Conservation (phyloP, 441 rosid genomes). For the Hura crepitans region DNA sequence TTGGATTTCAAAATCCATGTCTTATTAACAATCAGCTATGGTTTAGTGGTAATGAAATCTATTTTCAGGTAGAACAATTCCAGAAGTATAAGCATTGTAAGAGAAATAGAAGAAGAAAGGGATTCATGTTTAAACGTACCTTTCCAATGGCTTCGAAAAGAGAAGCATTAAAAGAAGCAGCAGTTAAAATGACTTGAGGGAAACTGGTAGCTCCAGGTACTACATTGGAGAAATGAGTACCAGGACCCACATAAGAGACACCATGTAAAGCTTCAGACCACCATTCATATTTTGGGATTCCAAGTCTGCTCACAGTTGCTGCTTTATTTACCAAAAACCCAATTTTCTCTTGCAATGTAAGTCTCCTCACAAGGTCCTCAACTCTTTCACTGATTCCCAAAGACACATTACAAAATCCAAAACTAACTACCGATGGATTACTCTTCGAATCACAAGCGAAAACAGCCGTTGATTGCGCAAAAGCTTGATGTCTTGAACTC, state of each 20-base stretch:
- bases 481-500: neutral
- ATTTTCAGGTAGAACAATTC: neutral
- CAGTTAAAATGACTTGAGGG: conserved; percentile 87
- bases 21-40: too few species aligned
- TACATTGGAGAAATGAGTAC: conserved; percentile 46
- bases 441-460: conserved; percentile 65
- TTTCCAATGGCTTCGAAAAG: conserved; percentile 81
- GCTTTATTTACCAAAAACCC: conserved; percentile 46
- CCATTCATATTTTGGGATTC: conserved; percentile 82
- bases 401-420: conserved; percentile 53
- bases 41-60: neutral
- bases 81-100: neutral
- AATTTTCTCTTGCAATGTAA: conserved; percentile 72
- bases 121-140: conserved; percentile 29
- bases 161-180: conserved; percentile 79
- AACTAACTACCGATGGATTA: conserved; percentile 41
- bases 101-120: neutral
- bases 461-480: conserved; percentile 51
- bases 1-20: too few species aligned
- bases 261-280: conserved; percentile 98
- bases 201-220: conserved; percentile 95
- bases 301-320: conserved; percentile 55
- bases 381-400: conserved; percentile 46
- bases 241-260: conserved; percentile 70
- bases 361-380: conserved; percentile 57